These are phyloP conservation scores for Caryopteris hybrid DNA, from an alignment of 305 asterid species.

Conservation along the genomic window DNA sequence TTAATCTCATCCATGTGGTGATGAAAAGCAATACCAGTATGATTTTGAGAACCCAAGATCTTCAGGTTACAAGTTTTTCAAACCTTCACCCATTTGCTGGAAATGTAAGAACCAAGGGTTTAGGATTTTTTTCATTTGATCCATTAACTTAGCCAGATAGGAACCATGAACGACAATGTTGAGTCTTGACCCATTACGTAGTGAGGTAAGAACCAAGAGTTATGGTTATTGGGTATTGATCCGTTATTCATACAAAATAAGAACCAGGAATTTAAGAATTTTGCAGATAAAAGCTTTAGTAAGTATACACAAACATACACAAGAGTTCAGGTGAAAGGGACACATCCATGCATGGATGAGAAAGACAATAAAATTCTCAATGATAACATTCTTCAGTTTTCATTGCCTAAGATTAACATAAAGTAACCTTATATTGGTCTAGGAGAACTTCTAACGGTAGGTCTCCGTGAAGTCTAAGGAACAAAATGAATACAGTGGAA, in stretches of 20 bases:
- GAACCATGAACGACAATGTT: background rate
- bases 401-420: background rate
- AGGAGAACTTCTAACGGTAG: background rate
- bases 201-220: background rate
- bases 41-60: background rate
- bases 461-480: background rate
- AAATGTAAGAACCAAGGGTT: background rate
- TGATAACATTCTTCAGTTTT: background rate
- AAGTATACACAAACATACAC: background rate
- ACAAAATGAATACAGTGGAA: background rate
- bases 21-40: background rate
- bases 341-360: background rate
- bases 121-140: background rate
- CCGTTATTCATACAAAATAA: background rate
- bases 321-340: background rate
- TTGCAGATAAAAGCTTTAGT: background rate
- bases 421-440: background rate
- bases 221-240: background rate
- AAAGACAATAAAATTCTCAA: background rate
- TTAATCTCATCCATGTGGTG: background rate
- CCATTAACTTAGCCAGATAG: background rate
- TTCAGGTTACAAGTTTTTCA: background rate
- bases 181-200: background rate
- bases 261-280: background rate
- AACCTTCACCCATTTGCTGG: background rate